Evolutionary conservation across 2,329 filamentous ascomycete genomes (phyloP).

Genomic region (Calonectria naviculata): DNA sequence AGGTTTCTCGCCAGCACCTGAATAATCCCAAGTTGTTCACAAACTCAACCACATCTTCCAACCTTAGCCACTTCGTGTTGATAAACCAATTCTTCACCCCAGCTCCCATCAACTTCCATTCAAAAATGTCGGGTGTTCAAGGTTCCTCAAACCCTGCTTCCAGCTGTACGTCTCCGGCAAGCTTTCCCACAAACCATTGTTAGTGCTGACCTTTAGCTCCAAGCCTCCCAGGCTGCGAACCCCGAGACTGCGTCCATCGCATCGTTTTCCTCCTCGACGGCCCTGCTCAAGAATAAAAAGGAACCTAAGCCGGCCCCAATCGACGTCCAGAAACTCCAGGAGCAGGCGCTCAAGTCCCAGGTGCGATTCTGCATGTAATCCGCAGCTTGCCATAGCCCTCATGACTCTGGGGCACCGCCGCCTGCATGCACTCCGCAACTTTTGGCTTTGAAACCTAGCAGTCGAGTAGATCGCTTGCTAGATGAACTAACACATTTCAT

Average conservation of each 20-base stretch:
- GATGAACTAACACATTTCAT: background rate
- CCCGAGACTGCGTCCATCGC: slow-evolving; percentile 40
- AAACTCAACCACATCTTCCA: background rate
- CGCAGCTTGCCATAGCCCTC: background rate
- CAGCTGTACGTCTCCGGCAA: slow-evolving; percentile 27
- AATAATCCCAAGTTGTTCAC: background rate
- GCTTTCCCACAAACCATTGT: background rate
- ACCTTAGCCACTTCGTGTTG: background rate
- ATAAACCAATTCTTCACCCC: background rate
- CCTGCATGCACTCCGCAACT: background rate
- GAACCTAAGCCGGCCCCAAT: slow-evolving; percentile 24
- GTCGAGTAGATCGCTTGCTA: background rate
- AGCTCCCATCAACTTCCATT: slow-evolving; percentile 18
- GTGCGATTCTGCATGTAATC: slow-evolving; percentile 40
- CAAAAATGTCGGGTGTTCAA: slow-evolving; percentile 24
- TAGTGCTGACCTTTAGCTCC: slow-evolving; percentile 8
- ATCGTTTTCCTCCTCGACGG: slow-evolving; percentile 38
- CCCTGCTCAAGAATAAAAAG: slow-evolving; percentile 36
- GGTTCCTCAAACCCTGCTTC: slow-evolving; percentile 19
- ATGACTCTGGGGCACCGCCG: background rate
- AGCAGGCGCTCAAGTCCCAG: slow-evolving; percentile 42
- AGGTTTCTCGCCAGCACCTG: slow-evolving; percentile 8
- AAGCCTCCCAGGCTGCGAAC: slow-evolving; percentile 28
- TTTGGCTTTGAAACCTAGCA: background rate
- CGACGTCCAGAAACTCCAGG: slow-evolving; percentile 40